Base-by-base conservation (phyloP, 345 rosid genomes). In the Eucalyptus pumila region DNA sequence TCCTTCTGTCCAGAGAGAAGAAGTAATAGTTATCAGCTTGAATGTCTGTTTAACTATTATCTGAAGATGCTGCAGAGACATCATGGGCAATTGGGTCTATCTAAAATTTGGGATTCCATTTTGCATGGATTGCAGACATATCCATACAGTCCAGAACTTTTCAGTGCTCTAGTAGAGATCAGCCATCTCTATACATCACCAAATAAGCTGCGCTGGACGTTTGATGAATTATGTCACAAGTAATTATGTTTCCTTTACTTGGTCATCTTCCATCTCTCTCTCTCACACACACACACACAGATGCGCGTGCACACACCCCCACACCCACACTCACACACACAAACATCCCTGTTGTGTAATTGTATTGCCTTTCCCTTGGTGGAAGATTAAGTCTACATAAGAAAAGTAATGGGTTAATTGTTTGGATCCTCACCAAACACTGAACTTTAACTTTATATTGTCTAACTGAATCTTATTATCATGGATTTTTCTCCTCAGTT, bases 171-270 rank as follows among this genome's bases (percentile, higher is more conserved):
- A 54, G 91, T 98, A 90, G 94, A 96, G 93, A 93, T 94, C 88
- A 89, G 97, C 93, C 91, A 93, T 93, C 95, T 90, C 89, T 96
- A 95, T 87, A 93, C 97, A 89, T 95, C 99, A 88, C 96, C 97
- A 69, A 95, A 97, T 89, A 96, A 91, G 91, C 87, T 97, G 94
- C 95, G 99, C 47, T 88, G 91, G 95, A 88, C 94, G 69, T 92
- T 97, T 23, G 98, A 96, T 92, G 94, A 95, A 87, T 91, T 92
- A 92, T 94, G 91, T 87, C 95, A 93, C 92, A 95, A 92, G 98
- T 97, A 94, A 91, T 94, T 83, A 47, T 32, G 47, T 30, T 49
- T 37, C 8, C 83, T 76, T 52, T 30, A 52, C 45, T 69, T 23
- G 3, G 34, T 88, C 87, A 23, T 58, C 15, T 30, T 21, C 65